These are phyloP conservation scores for Epichloe sylvatica DNA, from an alignment of 2,329 filamentous ascomycete species.

Conservation along the genomic window DNA sequence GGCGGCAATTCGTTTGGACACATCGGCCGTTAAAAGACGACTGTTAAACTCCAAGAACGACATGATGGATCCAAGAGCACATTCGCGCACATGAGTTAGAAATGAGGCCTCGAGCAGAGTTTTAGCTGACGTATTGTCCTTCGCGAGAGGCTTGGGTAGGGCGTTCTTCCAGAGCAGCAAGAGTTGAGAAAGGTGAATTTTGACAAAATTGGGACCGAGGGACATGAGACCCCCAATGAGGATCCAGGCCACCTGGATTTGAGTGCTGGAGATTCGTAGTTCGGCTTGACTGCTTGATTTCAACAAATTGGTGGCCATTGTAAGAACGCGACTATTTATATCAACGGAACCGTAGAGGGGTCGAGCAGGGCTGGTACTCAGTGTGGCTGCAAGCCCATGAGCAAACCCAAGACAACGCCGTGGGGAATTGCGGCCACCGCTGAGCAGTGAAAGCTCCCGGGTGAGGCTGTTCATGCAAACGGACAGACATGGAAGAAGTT, in stretches of 20 bases:
- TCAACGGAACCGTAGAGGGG: conserved; percentile 92
- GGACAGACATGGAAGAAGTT: conserved; percentile 78
- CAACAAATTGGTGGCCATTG: conserved; percentile 79
- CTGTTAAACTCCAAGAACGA: conserved; percentile 91
- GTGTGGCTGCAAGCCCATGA: conserved; percentile 75
- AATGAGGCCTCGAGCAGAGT: conserved; percentile 84
- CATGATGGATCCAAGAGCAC: conserved; percentile 78
- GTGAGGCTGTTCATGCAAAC: conserved; percentile 94
- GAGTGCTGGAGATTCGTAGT: conserved; percentile 77
- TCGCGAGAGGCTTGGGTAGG: conserved; percentile 82
- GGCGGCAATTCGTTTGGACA: conserved; percentile 77
- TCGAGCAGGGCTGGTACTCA: conserved; percentile 78
- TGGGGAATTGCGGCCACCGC: conserved; percentile 61
- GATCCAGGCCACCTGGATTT: conserved; percentile 97
- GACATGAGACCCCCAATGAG: conserved; percentile 94
- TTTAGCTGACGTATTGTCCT: conserved; percentile 74
- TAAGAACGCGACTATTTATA: conserved; percentile 80
- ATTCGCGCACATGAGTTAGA: conserved; percentile 86
- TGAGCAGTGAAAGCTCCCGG: conserved; percentile 68
- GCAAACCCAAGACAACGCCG: conserved; percentile 81
- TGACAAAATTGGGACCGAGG: conserved; percentile 92
- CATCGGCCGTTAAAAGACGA: conserved; percentile 79
- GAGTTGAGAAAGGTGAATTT: conserved; percentile 90
- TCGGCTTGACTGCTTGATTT: conserved; percentile 90
- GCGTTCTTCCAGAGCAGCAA: conserved; percentile 96